Conservation (phyloP, 371 early-diverging fungal genomes). For the Nematocida sp. region DNA sequence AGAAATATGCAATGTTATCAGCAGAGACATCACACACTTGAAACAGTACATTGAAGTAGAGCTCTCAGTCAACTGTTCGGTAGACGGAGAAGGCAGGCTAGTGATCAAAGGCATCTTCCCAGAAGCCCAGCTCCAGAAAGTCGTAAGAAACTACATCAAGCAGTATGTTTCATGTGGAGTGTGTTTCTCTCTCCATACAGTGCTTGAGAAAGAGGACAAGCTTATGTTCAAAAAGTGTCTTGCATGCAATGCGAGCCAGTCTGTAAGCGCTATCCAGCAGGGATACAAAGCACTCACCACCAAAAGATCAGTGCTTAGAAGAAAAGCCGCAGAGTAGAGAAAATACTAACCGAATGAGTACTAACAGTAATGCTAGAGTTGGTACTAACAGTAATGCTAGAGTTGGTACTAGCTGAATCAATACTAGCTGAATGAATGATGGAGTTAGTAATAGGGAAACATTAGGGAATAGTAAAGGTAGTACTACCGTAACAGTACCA, state of each 20-base stretch:
- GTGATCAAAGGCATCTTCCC: conserved; percentile 95
- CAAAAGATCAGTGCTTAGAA: conserved; percentile 43
- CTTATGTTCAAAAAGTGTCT: conserved; percentile 93
- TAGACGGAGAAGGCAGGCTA: conserved; percentile 82
- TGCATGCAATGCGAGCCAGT: conserved; percentile 85
- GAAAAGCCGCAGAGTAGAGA: conserved; percentile 43
- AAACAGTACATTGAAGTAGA: conserved; percentile 92
- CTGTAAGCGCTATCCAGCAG: conserved; percentile 72
- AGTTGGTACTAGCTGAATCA: too few species aligned
- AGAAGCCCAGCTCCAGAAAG: conserved; percentile 94
- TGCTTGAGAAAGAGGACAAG: conserved; percentile 87
- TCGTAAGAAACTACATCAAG: conserved; percentile 88
- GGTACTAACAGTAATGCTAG: too few species aligned
- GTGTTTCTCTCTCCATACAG: conserved; percentile 85
- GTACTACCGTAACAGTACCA: too few species aligned
- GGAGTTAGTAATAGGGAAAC: too few species aligned
- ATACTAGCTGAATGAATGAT: too few species aligned
- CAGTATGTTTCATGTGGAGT: conserved; percentile 98
- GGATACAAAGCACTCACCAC: conserved; percentile 78
- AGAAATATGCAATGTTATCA: conserved; percentile 54
- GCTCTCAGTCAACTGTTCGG: conserved; percentile 90
- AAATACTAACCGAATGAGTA: too few species aligned
- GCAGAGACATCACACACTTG: conserved; percentile 86
- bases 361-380: too few species aligned
- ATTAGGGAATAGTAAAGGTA: too few species aligned